Conservation (phyloP, 2,329 filamentous ascomycete genomes). For the Pestalotiopsis sp. region DNA sequence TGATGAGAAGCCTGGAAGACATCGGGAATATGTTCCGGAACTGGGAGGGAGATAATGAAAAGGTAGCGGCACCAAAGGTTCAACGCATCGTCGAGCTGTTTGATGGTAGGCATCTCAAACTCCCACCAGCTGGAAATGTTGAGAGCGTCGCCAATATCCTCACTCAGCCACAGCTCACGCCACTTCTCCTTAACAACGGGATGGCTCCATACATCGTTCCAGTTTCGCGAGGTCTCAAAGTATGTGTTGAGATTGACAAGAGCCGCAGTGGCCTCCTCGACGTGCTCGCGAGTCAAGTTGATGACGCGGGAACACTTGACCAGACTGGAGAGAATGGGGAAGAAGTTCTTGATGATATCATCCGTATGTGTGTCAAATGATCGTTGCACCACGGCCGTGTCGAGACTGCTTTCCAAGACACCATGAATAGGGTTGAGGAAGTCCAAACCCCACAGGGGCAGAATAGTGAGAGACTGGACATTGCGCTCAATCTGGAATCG, state of each 20-base stretch:
- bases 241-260: slow-evolving; percentile 7
- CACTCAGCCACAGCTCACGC: slow-evolving; percentile 7
- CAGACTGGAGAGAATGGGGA: slow-evolving; percentile 2
- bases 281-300: slow-evolving; percentile 5
- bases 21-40: slow-evolving; percentile 5
- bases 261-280: slow-evolving; percentile 1
- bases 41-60: slow-evolving; percentile 5
- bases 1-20: slow-evolving; percentile 10
- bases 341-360: slow-evolving; percentile 3
- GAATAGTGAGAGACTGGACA: slow-evolving; percentile 10
- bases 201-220: slow-evolving; percentile 7
- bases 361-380: background rate
- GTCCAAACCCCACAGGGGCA: slow-evolving; percentile 9
- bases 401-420: slow-evolving; percentile 6
- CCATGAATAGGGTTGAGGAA: slow-evolving; percentile 8
- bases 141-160: background rate
- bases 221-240: slow-evolving; percentile 9
- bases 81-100: slow-evolving; percentile 8
- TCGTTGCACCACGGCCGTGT: slow-evolving; percentile 2
- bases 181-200: slow-evolving; percentile 4
- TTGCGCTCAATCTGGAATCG: slow-evolving; percentile 10
- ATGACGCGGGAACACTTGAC: background rate
- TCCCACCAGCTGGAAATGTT: slow-evolving; percentile 9
- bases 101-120: slow-evolving; percentile 10
- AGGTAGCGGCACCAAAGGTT: slow-evolving; percentile 10